Conservation (phyloP, 2,329 filamentous ascomycete species). For the Pseudocercospora crystallina region DNA sequence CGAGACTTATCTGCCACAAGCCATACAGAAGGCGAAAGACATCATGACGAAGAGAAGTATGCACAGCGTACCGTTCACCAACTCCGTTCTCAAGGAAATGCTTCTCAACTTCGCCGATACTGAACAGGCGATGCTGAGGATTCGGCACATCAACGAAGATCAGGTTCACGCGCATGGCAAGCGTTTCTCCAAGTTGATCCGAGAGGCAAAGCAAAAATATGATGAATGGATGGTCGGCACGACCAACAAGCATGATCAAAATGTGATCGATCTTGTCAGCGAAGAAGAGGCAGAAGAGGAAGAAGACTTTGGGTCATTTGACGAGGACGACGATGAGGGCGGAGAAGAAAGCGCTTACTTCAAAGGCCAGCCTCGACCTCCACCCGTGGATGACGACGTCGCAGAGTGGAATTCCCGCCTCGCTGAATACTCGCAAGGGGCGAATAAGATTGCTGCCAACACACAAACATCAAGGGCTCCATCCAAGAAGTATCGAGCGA, state of each 20-base stretch:
- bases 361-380: constrained; percentile 4
- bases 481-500: constrained; percentile 6
- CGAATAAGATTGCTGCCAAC: background rate
- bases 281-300: constrained; percentile 11
- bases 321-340: constrained; percentile 2
- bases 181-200: constrained; percentile 61
- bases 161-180: constrained; percentile 63
- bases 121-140: constrained; percentile 60
- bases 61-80: constrained; percentile 63
- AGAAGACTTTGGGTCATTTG: constrained; percentile 13
- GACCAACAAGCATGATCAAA: constrained; percentile 45
- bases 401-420: constrained; percentile 3
- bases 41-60: constrained; percentile 61
- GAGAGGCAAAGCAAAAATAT: constrained; percentile 36
- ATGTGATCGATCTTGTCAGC: constrained; percentile 45
- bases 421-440: constrained; percentile 5
- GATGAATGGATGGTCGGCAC: constrained; percentile 44
- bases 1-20: constrained; percentile 63
- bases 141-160: constrained; percentile 62
- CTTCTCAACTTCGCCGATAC: constrained; percentile 66
- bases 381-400: constrained; percentile 8
- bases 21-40: constrained; percentile 59
- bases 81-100: constrained; percentile 71
- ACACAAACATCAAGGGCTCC: constrained; percentile 1
- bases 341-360: constrained; percentile 22